Evolutionary conservation across 371 early-diverging fungal species (phyloP).

Genomic region (Circinella minor): DNA sequence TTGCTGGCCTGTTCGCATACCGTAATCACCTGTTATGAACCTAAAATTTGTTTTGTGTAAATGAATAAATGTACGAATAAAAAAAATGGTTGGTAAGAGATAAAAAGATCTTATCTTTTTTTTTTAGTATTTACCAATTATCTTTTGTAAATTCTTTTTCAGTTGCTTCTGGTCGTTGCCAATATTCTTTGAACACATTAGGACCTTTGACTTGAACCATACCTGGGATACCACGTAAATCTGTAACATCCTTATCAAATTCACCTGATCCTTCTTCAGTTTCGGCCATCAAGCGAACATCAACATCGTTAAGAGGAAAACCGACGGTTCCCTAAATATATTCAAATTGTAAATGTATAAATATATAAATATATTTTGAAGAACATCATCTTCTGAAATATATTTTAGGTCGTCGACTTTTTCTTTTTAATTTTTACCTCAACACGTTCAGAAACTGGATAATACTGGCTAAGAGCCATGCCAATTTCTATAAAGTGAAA

Average conservation of each 20-base stretch:
- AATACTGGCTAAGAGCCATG: slow-evolving; percentile 82
- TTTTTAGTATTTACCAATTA: slow-evolving; percentile 59
- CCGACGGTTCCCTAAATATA: slow-evolving; percentile 72
- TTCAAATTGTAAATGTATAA: too few species aligned
- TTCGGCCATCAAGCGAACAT: slow-evolving; percentile 63
- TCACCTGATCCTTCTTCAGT: slow-evolving; percentile 31
- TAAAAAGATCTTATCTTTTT: too few species aligned
- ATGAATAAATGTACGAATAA: slow-evolving; percentile 4
- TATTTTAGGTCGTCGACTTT: not conserved
- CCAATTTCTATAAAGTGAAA: slow-evolving; percentile 69
- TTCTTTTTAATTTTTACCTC: slow-evolving; percentile 32
- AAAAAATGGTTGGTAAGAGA: too few species aligned
- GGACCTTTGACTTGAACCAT: slow-evolving; percentile 75
- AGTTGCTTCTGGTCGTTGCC: slow-evolving; percentile 78
- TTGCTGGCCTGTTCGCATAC: slow-evolving; percentile 43
- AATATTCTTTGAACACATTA: slow-evolving; percentile 78
- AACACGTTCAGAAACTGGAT: slow-evolving; percentile 49
- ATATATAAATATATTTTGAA: too few species aligned
- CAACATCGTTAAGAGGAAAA: slow-evolving; percentile 74
- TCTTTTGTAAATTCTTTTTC: slow-evolving; percentile 68
- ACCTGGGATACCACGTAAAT: slow-evolving; percentile 56
- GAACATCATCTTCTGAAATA: too few species aligned
- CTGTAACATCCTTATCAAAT: slow-evolving; percentile 54
- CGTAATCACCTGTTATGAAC: slow-evolving; percentile 87
- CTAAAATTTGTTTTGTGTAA: slow-evolving; percentile 18